Base-by-base conservation (phyloP, 208 protist species). In the Vickermania ingenoplastis region DNA sequence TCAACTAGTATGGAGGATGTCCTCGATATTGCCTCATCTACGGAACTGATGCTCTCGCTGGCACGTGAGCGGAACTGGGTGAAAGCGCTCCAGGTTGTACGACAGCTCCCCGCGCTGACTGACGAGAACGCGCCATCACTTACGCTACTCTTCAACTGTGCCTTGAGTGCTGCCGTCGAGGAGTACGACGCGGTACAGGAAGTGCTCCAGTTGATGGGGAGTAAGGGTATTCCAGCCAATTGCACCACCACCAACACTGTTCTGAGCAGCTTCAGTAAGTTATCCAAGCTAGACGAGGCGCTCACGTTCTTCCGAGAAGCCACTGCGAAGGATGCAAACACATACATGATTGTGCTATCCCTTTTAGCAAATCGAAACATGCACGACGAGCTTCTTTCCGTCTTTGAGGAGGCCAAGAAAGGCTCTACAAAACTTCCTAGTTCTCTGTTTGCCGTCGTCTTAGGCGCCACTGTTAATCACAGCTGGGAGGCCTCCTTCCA, bases 111-210 rank as follows among this genome's bases (percentile, higher is more conserved):
- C 23, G 41, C 25, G 3, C n/a, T 59, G 5, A 56, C 51, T 23
- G 25, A 57, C 31, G 67, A 72, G 22, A 77, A 87, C 31, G 52
- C 69, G 1, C 76, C 79, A 2, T 76, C 83, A 14, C 30, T 90
- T n/a, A 90, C 83, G 14, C 70, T 95, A n/a, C 31, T 95, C 4
- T 92, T 91, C 71, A 95, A 95, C 58, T 95, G 89, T 51, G 85
- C 81, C 11, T 59, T 95, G 29, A 83, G 81, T 55, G 79, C 89
- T 0, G 75, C 83, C 0, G 79, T 92, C 17, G 83, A 88, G n/a
- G 68, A 77, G 5, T 63, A 71, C 0, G 74, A 83, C 13, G 69
- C 77, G 26, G 69, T 82, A 13, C 71, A 80, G 25, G 36, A 52
- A 13, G 48, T 89, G 0, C 76, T 81, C 31, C 53, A 50, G 14